Conservation (phyloP, 495 filamentous ascomycete genomes). For the Aspergillus avenaceus region DNA sequence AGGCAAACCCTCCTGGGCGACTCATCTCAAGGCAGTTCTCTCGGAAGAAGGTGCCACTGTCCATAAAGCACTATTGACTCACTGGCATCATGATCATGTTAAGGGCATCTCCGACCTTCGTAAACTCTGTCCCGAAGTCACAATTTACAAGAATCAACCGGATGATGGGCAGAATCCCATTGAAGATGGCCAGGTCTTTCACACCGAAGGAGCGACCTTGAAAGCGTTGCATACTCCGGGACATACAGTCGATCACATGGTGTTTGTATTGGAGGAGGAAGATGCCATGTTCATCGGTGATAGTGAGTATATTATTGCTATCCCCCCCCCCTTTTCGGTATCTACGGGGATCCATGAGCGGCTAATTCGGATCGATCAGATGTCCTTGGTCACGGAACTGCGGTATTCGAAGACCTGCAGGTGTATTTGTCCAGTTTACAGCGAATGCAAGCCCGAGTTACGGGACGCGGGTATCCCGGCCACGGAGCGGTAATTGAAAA, state of each 20-base stretch:
- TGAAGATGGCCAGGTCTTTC: constrained; percentile 66
- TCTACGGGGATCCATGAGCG: too few species aligned
- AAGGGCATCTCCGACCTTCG: constrained; percentile 68
- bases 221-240: constrained; percentile 76
- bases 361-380: constrained; percentile 30
- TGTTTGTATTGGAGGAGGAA: constrained; percentile 65
- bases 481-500: constrained; percentile 76
- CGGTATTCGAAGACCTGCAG: constrained; percentile 81
- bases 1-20: constrained; percentile 57
- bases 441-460: constrained; percentile 61
- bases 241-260: constrained; percentile 84
- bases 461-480: constrained; percentile 78
- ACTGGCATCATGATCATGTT: constrained; percentile 87
- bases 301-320: constrained; percentile 37
- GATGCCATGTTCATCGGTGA: constrained; percentile 91
- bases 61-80: constrained; percentile 67
- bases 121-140: constrained; percentile 52
- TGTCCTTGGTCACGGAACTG: constrained; percentile 88
- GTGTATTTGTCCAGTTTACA: constrained; percentile 70
- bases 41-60: constrained; percentile 62
- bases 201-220: constrained; percentile 71
- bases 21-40: constrained; percentile 58
- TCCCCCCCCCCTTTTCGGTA: background rate
- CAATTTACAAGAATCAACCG: constrained; percentile 49
- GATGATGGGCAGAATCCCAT: constrained; percentile 44